A percentile compares a stretch with the other conserved stretches of the same genome.
These are phyloP conservation scores for Triticum dicoccoides DNA, from an alignment of 176 grass and related monocot species.

Conservation along the genomic window DNA sequence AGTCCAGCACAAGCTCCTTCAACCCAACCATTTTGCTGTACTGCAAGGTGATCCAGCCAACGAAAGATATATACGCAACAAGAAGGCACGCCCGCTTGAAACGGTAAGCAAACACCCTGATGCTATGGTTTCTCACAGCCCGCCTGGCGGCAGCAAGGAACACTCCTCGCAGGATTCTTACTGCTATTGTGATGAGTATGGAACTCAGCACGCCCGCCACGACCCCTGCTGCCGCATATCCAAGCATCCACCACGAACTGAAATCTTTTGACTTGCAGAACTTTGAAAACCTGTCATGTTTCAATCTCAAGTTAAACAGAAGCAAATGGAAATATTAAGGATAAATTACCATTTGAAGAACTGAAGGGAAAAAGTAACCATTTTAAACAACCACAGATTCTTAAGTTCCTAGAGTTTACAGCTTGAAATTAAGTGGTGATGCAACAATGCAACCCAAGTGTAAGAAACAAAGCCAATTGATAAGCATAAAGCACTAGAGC, in stretches of 20 bases:
- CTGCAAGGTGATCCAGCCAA: conserved; percentile 81
- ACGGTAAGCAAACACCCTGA: conserved; percentile 29
- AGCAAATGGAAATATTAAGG: neutral
- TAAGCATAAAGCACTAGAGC: neutral
- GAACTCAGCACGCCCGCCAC: conserved; percentile 57
- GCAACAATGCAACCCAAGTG: neutral
- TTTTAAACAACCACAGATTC: neutral
- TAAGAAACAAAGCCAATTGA: neutral
- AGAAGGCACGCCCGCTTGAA: conserved; percentile 60
- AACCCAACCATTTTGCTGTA: conserved; percentile 76
- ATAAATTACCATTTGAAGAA: neutral
- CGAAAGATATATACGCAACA: conserved; percentile 71
- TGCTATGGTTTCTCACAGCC: conserved; percentile 39
- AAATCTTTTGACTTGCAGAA: conserved; percentile 34
- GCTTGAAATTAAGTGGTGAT: neutral
- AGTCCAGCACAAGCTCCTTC: conserved; percentile 63
- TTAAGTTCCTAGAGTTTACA: neutral
- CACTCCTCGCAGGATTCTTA: conserved; percentile 45
- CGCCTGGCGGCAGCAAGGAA: conserved; percentile 29
- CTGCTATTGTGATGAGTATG: conserved; percentile 29
- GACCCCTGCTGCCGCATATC: conserved; percentile 38
- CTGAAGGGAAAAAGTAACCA: neutral
- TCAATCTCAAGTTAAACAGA: neutral
- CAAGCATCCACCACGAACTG: conserved; percentile 30
- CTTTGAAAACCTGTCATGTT: conserved; percentile 55